Percentiles rank a stretch among this genome's conserved stretches.
phyloP scores from a whole-genome alignment of 2,329 filamentous ascomycete genomes.

The Pezizomycotina sp. region DNA sequence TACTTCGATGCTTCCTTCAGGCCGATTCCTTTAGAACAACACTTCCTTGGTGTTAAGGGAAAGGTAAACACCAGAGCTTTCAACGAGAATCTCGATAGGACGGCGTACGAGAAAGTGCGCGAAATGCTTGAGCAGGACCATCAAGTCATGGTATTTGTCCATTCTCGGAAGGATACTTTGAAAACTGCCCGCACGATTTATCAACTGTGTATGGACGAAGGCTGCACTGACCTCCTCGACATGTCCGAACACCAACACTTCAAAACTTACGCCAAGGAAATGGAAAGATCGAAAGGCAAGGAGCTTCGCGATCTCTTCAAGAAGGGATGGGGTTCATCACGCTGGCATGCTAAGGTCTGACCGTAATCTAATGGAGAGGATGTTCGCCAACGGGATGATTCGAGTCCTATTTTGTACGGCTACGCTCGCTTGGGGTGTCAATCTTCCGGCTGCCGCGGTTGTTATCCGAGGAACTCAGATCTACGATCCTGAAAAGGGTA shows the following conservation, averaged over 20 bases:
- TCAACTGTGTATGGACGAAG: constrained; percentile 69
- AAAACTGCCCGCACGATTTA: constrained; percentile 71
- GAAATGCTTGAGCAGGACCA: constrained; percentile 87
- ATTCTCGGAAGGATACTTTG: constrained; percentile 86
- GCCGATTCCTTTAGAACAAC: constrained; percentile 88
- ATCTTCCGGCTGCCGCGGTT: constrained; percentile 87
- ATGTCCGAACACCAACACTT: constrained; percentile 63
- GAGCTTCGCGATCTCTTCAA: constrained; percentile 78
- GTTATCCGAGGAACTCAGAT: constrained; percentile 97
- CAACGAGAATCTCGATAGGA: constrained; percentile 72
- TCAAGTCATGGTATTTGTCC: constrained; percentile 98
- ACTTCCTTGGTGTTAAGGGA: constrained; percentile 91
- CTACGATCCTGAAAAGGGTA: constrained; percentile 90
- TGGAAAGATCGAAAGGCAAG: constrained; percentile 68
- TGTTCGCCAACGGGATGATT: constrained; percentile 82
- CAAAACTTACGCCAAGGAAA: constrained; percentile 61
- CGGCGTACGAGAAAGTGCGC: constrained; percentile 83
- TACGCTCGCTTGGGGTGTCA: constrained; percentile 96
- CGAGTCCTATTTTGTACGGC: constrained; percentile 97
- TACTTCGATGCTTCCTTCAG: constrained; percentile 95
- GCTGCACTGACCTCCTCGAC: constrained; percentile 67
- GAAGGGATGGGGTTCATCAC: constrained; percentile 85
- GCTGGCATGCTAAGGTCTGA: constrained; percentile 92
- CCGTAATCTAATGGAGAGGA: constrained; percentile 82
- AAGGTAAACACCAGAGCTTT: constrained; percentile 68